Base-by-base conservation (phyloP, 2,329 filamentous ascomycete species). In the Aureobasidium pullulans region DNA sequence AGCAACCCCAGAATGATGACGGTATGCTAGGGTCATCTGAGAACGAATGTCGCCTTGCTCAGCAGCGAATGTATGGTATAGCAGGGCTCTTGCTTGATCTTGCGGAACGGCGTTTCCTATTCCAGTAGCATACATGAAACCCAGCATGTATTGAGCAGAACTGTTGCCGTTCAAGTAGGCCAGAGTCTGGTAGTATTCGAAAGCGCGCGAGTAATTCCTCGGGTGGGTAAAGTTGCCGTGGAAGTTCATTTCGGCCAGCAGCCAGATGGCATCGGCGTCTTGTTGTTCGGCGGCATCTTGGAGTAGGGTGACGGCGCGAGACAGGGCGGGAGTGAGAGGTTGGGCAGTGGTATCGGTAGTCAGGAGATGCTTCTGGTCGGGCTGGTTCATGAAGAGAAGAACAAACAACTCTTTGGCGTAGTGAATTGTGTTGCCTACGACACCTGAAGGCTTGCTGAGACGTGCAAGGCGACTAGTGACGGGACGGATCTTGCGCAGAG, bases 51-150 rank as follows among this genome's bases (percentile, higher is more conserved):
- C 85, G 19, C 90, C 93, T 58, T 84, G 84, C 64, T 91, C 81
- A 0, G 94, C 94, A 0, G 94, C 93, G 70, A 97, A 94, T 0
- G 90, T 96, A 72, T 99, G 93, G 73, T 96, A 97, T 42, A 97
- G 78, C 67, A 97, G 79, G 3, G 94, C 90, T 73, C 90, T 92
- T 10, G 92, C 92, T 74, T 97, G 94, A 67, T 99, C 89, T 44
- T 84, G 83, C 69, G 89, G 83, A 6, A 96, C 89, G 1, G 86
- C 86, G 34, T 84, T 84, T 15, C 90, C 92, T 60, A 99, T 81
- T 0, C 94, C 94, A 0, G 94, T 99, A 37, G 92, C 92, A 74
- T 99, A 93, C 82, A 96, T 94, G 66, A 99, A 84, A 0, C 90
- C 94, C 48, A 97, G 72, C 93, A 99, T 96, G 73, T 96, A 88